Conservation (phyloP, 768 basidiomycete species). For the Boletus reticulatus region DNA sequence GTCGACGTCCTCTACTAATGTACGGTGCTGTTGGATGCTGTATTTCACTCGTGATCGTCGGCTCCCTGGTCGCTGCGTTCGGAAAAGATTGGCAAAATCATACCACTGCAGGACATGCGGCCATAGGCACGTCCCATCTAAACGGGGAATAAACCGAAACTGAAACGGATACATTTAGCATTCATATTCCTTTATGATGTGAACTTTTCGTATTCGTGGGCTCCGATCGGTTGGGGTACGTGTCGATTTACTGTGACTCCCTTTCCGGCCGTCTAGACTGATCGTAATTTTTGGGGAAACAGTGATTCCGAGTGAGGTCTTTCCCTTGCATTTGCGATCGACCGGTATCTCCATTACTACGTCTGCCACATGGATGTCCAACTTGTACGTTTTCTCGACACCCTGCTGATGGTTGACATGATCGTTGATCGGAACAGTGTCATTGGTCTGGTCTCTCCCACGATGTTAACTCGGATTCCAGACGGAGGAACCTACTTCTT, state of each 20-base stretch:
- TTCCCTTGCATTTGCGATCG: constrained; percentile 40
- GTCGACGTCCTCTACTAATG: constrained; percentile 40
- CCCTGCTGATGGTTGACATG: not conserved
- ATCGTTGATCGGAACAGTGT: constrained; percentile 11
- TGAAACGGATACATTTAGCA: constrained; percentile 15
- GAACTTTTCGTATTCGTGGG: constrained; percentile 36
- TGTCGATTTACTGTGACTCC: not conserved
- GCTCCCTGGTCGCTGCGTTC: constrained; percentile 27
- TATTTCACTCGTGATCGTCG: constrained; percentile 28
- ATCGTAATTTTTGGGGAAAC: constrained; percentile 9
- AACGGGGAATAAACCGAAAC: constrained; percentile 8
- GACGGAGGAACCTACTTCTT: constrained; percentile 28
- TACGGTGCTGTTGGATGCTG: constrained; percentile 37
- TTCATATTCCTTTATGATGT: constrained; percentile 41
- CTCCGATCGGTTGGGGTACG: constrained; percentile 29
- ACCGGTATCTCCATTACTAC: constrained; percentile 43
- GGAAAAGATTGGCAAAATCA: constrained; percentile 31
- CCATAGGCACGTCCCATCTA: constrained; percentile 26
- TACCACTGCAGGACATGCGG: constrained; percentile 23
- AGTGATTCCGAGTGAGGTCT: constrained; percentile 41
- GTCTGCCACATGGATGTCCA: constrained; percentile 42
- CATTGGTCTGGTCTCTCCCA: constrained; percentile 30
- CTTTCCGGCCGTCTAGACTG: not conserved
- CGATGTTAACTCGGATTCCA: constrained; percentile 21
- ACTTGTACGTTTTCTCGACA: constrained; percentile 24